Percentiles rank a stretch among this genome's conserved stretches.
These are phyloP conservation scores for Jasminum sambac DNA, from an alignment of 257 asterid species.

Conservation along the genomic window DNA sequence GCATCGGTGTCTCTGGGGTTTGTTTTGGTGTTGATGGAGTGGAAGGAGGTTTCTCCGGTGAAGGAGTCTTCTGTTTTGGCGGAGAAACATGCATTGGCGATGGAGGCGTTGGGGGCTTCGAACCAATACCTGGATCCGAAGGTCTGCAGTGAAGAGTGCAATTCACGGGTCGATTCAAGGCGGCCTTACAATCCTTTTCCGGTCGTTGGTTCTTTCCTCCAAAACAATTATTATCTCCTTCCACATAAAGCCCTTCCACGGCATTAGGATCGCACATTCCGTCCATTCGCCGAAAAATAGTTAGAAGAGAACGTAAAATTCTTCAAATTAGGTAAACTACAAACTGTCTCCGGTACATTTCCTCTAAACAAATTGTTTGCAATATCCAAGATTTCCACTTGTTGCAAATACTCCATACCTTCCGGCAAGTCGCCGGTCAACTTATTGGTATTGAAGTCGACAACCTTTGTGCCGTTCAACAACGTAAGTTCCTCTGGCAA, in stretches of 20 bases:
- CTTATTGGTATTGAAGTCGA: slow-evolving; percentile 44
- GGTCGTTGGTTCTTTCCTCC: slow-evolving; percentile 40
- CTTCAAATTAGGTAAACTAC: slow-evolving; percentile 45
- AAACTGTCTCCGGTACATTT: slow-evolving; percentile 43
- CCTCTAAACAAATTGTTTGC: slow-evolving; percentile 42
- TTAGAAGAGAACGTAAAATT: slow-evolving; percentile 44
- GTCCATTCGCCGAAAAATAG: slow-evolving; percentile 48
- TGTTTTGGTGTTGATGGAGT: slow-evolving; percentile 2
- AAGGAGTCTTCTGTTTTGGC: neutral
- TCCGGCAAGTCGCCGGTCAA: slow-evolving; percentile 48
- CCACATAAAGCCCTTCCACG: slow-evolving; percentile 22
- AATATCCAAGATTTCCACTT: slow-evolving; percentile 41
- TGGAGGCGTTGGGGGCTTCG: slow-evolving; percentile 19
- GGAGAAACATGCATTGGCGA: slow-evolving; percentile 15
- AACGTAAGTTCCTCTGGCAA: slow-evolving; percentile 55
- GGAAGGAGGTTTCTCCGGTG: slow-evolving; percentile 10
- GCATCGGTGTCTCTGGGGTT: too few relatives aligned
- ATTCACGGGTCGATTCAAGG: slow-evolving; percentile 44
- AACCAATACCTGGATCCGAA: slow-evolving; percentile 10
- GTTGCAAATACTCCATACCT: slow-evolving; percentile 46
- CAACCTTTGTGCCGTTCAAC: slow-evolving; percentile 38
- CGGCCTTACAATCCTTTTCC: slow-evolving; percentile 35
- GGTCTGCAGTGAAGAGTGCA: slow-evolving; percentile 48
- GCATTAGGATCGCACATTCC: slow-evolving; percentile 33
- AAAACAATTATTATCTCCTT: slow-evolving; percentile 52